These are phyloP conservation scores for Nitzschia sp. DNA, from an alignment of 108 stramenopile species.

Conservation along the genomic window DNA sequence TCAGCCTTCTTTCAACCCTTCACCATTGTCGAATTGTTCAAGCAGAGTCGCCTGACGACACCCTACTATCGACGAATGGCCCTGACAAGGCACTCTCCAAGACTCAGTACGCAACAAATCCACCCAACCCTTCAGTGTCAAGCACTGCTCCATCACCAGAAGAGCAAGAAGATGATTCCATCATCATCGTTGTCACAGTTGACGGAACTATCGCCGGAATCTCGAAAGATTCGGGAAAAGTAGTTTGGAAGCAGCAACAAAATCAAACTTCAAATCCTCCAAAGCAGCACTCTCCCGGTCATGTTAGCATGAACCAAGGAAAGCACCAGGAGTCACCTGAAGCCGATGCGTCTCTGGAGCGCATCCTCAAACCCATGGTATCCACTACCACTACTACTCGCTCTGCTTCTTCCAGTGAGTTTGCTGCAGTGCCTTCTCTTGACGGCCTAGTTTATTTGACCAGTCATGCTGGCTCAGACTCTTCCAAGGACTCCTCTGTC, in stretches of 20 bases:
- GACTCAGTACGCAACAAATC: too few relatives aligned
- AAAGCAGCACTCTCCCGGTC: background rate
- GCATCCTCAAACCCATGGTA: constrained; percentile 60
- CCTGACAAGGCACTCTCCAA: too few relatives aligned
- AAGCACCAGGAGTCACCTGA: background rate
- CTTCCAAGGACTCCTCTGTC: constrained; percentile 32
- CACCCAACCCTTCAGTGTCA: too few relatives aligned
- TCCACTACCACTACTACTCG: constrained; percentile 63
- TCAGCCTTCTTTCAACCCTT: too few relatives aligned
- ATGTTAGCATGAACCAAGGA: background rate
- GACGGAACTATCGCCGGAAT: constrained; percentile 78
- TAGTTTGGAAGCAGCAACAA: constrained; percentile 56
- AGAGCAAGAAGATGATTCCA: constrained; percentile 1
- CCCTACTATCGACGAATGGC: too few relatives aligned
- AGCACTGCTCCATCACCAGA: too few relatives aligned
- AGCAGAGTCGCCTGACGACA: too few relatives aligned
- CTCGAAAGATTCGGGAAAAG: constrained; percentile 55
- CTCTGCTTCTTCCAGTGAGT: constrained; percentile 32
- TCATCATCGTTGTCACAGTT: constrained; percentile 66
- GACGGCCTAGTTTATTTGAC: constrained; percentile 76
- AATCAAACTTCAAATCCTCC: background rate
- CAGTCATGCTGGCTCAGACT: background rate
- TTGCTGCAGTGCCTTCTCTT: constrained; percentile 71
- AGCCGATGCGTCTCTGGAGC: background rate
- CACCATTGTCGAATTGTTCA: too few relatives aligned